Evolutionary conservation across 1,139 yeast species (phyloP), one percentile per base, ranked within the genome.

Genomic region (Debaryomyces sp.): DNA sequence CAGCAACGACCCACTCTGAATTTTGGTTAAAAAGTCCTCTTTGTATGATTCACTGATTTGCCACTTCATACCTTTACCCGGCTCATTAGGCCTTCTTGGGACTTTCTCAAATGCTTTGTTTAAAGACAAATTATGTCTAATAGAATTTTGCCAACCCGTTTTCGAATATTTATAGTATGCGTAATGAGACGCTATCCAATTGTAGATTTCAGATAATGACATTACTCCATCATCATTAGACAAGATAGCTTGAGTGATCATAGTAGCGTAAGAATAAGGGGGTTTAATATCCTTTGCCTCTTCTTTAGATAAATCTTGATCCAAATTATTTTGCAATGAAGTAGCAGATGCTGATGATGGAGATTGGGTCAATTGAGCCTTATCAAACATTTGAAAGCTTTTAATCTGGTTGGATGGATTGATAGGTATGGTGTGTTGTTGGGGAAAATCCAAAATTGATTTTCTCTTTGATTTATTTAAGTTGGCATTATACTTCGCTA

Each of bases 21-120:
- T 84, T 69, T 90, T 89, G 56, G 78, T 82, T 63, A 91, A 72
- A 59, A 91, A 92, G 55, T 95, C 99, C 46, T 84, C 85, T 60
- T 88, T 87, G 64, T 88, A 91, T 43, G 85, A 76, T 40, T 89
- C 95, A 55, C 91, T 84, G 50, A 94, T 92, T 70, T 91, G 96
- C 99, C 99, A 94, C 70, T 94, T 94, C 96, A 94, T 94, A 54
- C 99, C 99, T 67, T 94, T 94, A 27, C 99, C 99, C 0, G 99
- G 97, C 68, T 94, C 98, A 66, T 90, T 88, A 17, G 96, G 94
- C 65, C 89, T 83, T 61, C 99, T 80, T 23, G 99, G 97, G 22
- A 92, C 97, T 70, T 94, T 94, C 63, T 92, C 98, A 62, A 81
- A 81, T 6, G 85, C 85, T 63, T 81, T 81, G 59, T 81, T 81